Evolutionary conservation across 495 filamentous ascomycete species (phyloP).

Genomic region (Aspergillus egyptiacus): DNA sequence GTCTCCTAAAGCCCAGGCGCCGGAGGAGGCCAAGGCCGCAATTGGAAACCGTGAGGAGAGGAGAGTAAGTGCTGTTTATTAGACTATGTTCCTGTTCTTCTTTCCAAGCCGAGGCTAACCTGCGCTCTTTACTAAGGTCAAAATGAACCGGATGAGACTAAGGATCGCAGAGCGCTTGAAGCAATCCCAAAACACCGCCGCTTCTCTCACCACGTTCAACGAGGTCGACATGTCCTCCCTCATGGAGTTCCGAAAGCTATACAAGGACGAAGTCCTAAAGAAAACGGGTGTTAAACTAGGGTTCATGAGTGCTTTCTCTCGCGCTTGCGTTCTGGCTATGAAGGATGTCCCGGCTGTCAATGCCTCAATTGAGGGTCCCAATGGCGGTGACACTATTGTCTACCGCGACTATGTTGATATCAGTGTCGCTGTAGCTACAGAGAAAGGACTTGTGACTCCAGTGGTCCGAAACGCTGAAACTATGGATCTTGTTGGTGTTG

Average conservation of each 20-base stretch:
- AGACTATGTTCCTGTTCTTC: background rate
- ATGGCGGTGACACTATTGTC: constrained; percentile 94
- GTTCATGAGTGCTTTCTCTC: constrained; percentile 97
- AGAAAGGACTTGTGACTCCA: constrained; percentile 95
- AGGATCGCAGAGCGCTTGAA: constrained; percentile 96
- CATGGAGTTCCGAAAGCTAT: constrained; percentile 93
- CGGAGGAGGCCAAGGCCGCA: constrained; percentile 27
- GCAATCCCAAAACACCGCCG: constrained; percentile 98
- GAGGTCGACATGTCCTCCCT: constrained; percentile 98
- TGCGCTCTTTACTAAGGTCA: constrained; percentile 55
- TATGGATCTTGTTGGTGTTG: constrained; percentile 82
- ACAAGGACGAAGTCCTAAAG: constrained; percentile 94
- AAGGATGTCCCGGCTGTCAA: constrained; percentile 93
- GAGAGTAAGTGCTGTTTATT: constrained; percentile 55
- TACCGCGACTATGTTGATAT: constrained; percentile 98
- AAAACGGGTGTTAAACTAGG: constrained; percentile 96
- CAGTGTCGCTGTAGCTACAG: constrained; percentile 93
- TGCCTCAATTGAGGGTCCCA: constrained; percentile 92
- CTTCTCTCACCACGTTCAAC: constrained; percentile 96
- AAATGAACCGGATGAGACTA: constrained; percentile 99
- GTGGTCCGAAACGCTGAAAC: constrained; percentile 90
- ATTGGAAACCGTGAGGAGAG: constrained; percentile 82
- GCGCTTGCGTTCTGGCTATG: constrained; percentile 88
- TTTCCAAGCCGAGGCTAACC: background rate
- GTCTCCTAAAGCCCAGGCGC: constrained; percentile 23